These are phyloP conservation scores for Kazachstania bromeliacearum DNA, from an alignment of 805 yeast species.

Conservation along the genomic window DNA sequence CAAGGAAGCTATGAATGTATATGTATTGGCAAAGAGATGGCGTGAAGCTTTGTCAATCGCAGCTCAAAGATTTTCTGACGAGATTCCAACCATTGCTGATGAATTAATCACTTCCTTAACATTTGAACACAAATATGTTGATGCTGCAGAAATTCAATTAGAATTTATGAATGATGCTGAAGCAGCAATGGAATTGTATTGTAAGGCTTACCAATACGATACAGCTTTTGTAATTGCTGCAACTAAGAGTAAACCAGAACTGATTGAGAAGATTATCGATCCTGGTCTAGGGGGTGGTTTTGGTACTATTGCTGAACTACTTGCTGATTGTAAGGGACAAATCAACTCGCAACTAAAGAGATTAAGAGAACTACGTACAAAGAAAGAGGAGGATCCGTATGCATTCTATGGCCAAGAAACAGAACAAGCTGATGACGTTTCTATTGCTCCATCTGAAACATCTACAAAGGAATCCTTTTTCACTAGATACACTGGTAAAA, in stretches of 20 bases:
- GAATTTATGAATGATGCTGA: conserved; percentile 51
- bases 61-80: conserved; percentile 32
- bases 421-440: conserved; percentile 86
- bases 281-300: conserved; percentile 78
- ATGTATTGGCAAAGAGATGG: conserved; percentile 69
- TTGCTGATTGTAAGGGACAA: conserved; percentile 91
- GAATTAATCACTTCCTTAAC: conserved; percentile 49
- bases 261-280: conserved; percentile 55
- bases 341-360: conserved; percentile 73
- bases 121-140: conserved; percentile 63
- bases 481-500: conserved; percentile 94
- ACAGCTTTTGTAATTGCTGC: conserved; percentile 63
- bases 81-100: conserved; percentile 42
- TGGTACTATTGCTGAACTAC: conserved; percentile 73
- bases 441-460: conserved; percentile 89
- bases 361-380: conserved; percentile 72
- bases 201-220: conserved; percentile 66
- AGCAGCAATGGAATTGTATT: conserved; percentile 56
- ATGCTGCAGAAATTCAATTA: conserved; percentile 70
- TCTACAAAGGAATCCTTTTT: conserved; percentile 88
- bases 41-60: conserved; percentile 67
- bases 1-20: conserved; percentile 60
- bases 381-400: conserved; percentile 77
- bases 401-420: conserved; percentile 68
- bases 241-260: conserved; percentile 34